These are phyloP conservation scores for Anaeramoeba flamelloides DNA, from an alignment of 78 protist species.

Conservation along the genomic window DNA sequence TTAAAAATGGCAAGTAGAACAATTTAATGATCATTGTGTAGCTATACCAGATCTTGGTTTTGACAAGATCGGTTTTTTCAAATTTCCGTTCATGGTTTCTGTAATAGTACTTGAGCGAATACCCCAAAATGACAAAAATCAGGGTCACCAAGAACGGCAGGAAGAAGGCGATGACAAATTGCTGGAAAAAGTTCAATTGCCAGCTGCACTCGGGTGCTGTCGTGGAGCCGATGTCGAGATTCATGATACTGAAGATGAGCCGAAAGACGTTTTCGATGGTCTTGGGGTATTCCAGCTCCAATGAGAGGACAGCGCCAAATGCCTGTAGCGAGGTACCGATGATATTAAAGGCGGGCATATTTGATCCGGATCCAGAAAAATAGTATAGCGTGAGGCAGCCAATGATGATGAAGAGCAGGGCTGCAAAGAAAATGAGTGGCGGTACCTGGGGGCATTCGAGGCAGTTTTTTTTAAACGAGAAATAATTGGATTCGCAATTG, in stretches of 20 bases:
- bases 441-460: background rate
- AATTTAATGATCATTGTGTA: background rate
- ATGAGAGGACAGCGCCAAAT: background rate
- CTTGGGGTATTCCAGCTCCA: background rate
- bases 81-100: background rate
- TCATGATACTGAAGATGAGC: background rate
- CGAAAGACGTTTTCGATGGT: background rate
- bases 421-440: background rate
- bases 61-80: background rate
- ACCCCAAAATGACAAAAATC: too few relatives aligned
- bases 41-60: background rate
- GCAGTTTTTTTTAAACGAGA: background rate
- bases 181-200: background rate
- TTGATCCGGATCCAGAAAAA: background rate
- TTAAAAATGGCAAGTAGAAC: background rate
- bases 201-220: background rate
- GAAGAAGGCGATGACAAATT: background rate
- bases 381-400: background rate
- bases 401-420: background rate
- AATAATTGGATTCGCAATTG: background rate
- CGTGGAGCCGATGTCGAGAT: background rate
- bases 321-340: background rate
- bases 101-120: too few relatives aligned
- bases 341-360: background rate
- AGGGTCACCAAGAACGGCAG: background rate